phyloP scores from a whole-genome alignment of 345 rosid species.

The Populus alba region DNA sequence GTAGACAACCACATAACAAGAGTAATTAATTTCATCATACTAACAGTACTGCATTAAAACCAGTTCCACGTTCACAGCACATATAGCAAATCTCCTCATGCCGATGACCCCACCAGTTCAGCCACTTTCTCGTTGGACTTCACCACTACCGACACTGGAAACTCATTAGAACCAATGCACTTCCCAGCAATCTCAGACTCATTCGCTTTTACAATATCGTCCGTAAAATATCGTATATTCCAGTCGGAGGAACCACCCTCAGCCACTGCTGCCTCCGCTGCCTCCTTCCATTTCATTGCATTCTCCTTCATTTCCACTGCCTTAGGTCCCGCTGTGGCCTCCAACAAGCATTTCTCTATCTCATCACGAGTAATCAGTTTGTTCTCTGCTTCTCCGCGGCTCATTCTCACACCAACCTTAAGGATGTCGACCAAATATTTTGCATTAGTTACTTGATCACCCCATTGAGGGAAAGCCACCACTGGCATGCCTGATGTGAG shows the following conservation, averaged over 20 bases:
- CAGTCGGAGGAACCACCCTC: constrained; percentile 70
- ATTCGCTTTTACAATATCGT: constrained; percentile 39
- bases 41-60: too few species aligned
- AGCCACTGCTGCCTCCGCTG: constrained; percentile 66
- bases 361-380: constrained; percentile 57
- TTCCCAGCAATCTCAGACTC: neutral
- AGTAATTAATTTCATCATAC: too few species aligned
- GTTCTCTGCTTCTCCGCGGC: constrained; percentile 62
- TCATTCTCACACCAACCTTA: constrained; percentile 58
- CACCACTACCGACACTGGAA: too few species aligned
- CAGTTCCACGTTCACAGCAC: too few species aligned
- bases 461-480: constrained; percentile 76
- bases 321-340: constrained; percentile 50
- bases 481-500: constrained; percentile 64
- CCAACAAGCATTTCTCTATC: constrained; percentile 57
- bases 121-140: too few species aligned
- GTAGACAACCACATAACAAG: too few species aligned
- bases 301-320: constrained; percentile 54
- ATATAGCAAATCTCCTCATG: too few species aligned
- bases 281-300: constrained; percentile 64
- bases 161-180: neutral
- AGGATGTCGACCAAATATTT: constrained; percentile 61
- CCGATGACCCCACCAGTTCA: too few species aligned
- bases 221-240: constrained; percentile 63
- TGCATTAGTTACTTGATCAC: constrained; percentile 81